Conservation (phyloP, 2,329 filamentous ascomycete genomes). For the Trichophyton simii region DNA sequence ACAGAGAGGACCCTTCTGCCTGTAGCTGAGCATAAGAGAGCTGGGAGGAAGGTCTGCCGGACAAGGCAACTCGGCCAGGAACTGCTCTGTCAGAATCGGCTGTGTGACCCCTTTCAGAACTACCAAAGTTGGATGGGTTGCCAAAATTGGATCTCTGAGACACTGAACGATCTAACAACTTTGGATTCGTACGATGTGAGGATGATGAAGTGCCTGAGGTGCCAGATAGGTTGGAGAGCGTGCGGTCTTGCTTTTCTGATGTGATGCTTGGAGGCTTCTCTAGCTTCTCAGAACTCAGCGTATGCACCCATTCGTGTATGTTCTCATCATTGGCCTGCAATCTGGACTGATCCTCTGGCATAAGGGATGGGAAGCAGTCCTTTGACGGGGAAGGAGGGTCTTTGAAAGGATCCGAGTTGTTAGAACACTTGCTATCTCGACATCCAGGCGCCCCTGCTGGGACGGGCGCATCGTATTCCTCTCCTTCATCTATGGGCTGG, state of each 20-base stretch:
- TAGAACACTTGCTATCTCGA: conserved; percentile 9
- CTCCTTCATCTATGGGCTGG: conserved; percentile 51
- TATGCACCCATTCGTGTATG: neutral
- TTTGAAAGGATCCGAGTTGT: conserved; percentile 10
- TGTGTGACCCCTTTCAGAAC: neutral
- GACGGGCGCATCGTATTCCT: conserved; percentile 42
- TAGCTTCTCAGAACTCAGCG: neutral
- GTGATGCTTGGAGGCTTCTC: conserved; percentile 27
- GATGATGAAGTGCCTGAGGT: conserved; percentile 24
- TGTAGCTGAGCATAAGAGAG: conserved; percentile 36
- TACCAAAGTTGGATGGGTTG: neutral
- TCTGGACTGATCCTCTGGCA: neutral
- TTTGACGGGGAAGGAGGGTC: conserved; percentile 12
- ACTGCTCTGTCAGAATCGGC: neutral
- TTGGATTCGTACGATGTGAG: conserved; percentile 11
- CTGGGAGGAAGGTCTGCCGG: conserved; percentile 26
- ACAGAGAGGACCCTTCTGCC: conserved; percentile 40
- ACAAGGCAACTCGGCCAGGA: neutral
- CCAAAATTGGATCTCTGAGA: conserved; percentile 5
- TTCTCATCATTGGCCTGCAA: neutral
- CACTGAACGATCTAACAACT: conserved; percentile 5
- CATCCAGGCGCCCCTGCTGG: conserved; percentile 13
- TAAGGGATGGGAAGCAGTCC: conserved; percentile 7
- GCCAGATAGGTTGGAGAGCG: conserved; percentile 45
- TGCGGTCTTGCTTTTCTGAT: conserved; percentile 43